Conservation (phyloP, 768 basidiomycete genomes). For the Amanita phalloides region DNA sequence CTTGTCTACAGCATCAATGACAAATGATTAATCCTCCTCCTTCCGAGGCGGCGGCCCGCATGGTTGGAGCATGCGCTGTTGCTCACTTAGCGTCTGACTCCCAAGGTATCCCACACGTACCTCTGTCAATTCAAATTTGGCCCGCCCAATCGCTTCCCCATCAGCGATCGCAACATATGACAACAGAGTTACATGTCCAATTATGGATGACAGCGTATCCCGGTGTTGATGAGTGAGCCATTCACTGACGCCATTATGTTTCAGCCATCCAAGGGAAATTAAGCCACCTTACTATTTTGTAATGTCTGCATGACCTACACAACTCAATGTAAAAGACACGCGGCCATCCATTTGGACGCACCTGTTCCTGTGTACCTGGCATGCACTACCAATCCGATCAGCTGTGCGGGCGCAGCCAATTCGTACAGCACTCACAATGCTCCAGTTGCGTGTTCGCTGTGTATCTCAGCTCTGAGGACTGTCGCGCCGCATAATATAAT, state of each 20-base stretch:
- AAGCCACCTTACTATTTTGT: conserved; percentile 75
- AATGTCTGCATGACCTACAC: conserved; percentile 84
- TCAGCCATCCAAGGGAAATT: conserved; percentile 9
- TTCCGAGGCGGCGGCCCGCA: conserved; percentile 88
- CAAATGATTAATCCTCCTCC: conserved; percentile 54
- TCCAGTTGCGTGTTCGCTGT: conserved; percentile 95
- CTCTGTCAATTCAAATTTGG: conserved; percentile 7
- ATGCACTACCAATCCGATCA: conserved; percentile 50
- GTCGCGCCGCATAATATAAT: conserved; percentile 7
- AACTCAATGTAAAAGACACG: background rate
- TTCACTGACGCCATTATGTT: conserved; percentile 43
- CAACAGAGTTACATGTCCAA: conserved; percentile 78
- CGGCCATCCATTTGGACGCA: conserved; percentile 24
- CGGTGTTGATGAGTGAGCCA: conserved; percentile 98
- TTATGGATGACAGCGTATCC: conserved; percentile 87
- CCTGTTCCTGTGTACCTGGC: conserved; percentile 95
- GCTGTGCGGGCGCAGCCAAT: conserved; percentile 7
- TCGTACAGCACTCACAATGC: conserved; percentile 54
- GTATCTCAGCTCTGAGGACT: conserved; percentile 90
- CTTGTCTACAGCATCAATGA: background rate
- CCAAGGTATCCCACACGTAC: background rate
- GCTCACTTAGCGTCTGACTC: background rate
- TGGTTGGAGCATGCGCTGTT: conserved; percentile 86
- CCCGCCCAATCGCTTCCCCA: conserved; percentile 79
- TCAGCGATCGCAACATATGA: conserved; percentile 91